These are phyloP conservation scores for Chrysoporthe cubensis DNA, from an alignment of 2,329 filamentous ascomycete genomes.

Conservation along the genomic window DNA sequence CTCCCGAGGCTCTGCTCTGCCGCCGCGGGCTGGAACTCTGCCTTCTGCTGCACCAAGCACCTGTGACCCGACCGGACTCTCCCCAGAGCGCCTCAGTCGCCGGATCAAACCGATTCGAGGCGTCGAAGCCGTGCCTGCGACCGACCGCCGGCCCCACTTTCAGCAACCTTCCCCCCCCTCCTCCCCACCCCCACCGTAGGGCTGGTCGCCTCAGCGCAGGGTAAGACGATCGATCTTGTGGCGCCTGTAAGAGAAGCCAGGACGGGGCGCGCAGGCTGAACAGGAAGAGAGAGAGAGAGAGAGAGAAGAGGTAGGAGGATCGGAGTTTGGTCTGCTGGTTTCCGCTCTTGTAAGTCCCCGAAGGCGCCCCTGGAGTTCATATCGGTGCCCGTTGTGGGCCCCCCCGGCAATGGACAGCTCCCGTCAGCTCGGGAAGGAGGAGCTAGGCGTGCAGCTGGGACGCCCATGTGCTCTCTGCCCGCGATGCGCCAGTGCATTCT, in stretches of 20 bases:
- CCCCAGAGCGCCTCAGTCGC: neutral
- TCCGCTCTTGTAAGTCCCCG: conserved; percentile 21
- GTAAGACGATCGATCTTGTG: conserved; percentile 3
- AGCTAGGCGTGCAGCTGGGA: conserved; percentile 9
- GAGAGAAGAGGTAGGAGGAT: neutral
- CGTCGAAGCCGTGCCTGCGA: neutral
- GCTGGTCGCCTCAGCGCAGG: conserved; percentile 5
- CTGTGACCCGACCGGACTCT: neutral
- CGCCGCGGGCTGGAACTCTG: neutral
- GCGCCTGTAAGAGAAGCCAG: neutral
- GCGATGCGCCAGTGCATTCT: neutral
- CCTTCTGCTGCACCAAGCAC: neutral
- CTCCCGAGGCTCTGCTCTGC: neutral
- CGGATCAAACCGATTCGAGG: conserved; percentile 3
- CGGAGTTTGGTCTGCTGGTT: neutral
- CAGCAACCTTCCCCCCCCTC: neutral
- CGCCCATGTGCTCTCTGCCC: neutral
- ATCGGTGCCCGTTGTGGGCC: conserved; percentile 5
- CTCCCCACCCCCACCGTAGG: neutral
- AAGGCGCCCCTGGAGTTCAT: neutral
- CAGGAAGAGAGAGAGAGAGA: neutral
- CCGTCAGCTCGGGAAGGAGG: conserved; percentile 15
- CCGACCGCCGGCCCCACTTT: conserved; percentile 23
- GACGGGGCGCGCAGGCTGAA: neutral
- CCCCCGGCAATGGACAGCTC: conserved; percentile 7